Base-by-base conservation (phyloP, 805 yeast species). In the Middelhovenomyces tepae region DNA sequence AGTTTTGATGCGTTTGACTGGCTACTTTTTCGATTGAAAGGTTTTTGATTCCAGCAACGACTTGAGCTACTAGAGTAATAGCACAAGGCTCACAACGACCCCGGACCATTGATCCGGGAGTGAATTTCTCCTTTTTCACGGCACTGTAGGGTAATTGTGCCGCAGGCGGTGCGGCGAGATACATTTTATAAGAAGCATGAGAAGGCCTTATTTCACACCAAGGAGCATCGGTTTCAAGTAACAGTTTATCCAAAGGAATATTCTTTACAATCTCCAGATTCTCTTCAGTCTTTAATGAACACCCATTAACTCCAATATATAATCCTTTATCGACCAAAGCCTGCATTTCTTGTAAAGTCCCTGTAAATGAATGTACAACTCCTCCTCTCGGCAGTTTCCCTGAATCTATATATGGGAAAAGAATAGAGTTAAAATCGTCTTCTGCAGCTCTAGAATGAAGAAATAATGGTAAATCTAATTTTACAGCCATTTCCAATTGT, bases 281-380 rank as follows among this genome's bases (percentile, higher is more conserved):
- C 42, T 80, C 86, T 36, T 72, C 73, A 0, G 83, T 74, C 49
- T 79, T 81, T 44, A 91, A 67, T 1, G 97, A 86, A 50, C 97
- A 91, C 3, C 98, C 98, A 54, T 91, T 91, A 39, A 91, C 64
- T 26, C 97, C 86, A 32, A 91, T 71, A 43, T 64, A 81, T 28
- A 84, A 67, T 0, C 78, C 85, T 31, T 73, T 53, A 0, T 59
- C 59, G 14, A 87, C 54, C 17, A 86, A 48, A 32, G 64, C 62
- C 4, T 65, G 46, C 41, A 85, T 56, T 43, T 91, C 96, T 4
- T 64, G 69, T 10, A 54, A 36, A 0, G 85, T 65, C 2, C 96
- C 99, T 0, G 98, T 89, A 56, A 89, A 91, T 1, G 97, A 87
- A 56, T 91, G 99, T 1, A 91, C 89, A 5, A 91, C 89, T n/a